Percentiles rank a stretch among this genome's conserved stretches.
Conservation (phyloP, 2,329 filamentous ascomycete species). For the Penicillium paneum region DNA sequence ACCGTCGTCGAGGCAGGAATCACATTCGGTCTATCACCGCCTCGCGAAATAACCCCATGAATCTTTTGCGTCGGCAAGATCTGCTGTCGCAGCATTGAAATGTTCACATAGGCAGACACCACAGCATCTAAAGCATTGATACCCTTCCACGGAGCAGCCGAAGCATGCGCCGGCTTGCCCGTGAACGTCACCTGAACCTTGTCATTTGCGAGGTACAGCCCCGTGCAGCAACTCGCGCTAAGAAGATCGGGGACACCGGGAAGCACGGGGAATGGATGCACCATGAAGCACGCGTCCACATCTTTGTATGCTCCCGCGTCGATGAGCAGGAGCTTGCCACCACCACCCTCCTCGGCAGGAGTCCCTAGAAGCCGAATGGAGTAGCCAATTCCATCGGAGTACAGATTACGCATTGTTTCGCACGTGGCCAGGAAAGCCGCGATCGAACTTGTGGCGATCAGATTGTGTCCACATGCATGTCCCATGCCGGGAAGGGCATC, state of each 20-base stretch:
- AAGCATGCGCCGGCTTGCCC: conserved; percentile 56
- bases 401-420: conserved; percentile 15
- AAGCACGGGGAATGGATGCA: conserved; percentile 26
- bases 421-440: conserved; percentile 26
- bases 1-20: conserved; percentile 52
- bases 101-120: conserved; percentile 43
- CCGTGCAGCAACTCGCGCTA: conserved; percentile 10
- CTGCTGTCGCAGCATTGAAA: conserved; percentile 56
- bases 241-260: conserved; percentile 4
- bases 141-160: conserved; percentile 55
- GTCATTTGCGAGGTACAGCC: conserved; percentile 28
- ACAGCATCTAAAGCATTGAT: conserved; percentile 58
- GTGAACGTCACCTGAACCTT: conserved; percentile 40
- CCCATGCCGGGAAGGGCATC: conserved; percentile 31
- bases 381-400: conserved; percentile 8
- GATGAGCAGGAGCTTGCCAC: conserved; percentile 36
- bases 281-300: conserved; percentile 38
- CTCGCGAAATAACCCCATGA: conserved; percentile 52
- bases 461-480: conserved; percentile 32
- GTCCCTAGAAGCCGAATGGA: conserved; percentile 28
- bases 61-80: conserved; percentile 50
- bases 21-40: conserved; percentile 54
- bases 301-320: conserved; percentile 38
- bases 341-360: conserved; percentile 28
- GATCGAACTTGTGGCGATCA: conserved; percentile 27